These are phyloP conservation scores for Annulohypoxylon truncatum DNA, from an alignment of 2,329 filamentous ascomycete genomes.

Conservation along the genomic window DNA sequence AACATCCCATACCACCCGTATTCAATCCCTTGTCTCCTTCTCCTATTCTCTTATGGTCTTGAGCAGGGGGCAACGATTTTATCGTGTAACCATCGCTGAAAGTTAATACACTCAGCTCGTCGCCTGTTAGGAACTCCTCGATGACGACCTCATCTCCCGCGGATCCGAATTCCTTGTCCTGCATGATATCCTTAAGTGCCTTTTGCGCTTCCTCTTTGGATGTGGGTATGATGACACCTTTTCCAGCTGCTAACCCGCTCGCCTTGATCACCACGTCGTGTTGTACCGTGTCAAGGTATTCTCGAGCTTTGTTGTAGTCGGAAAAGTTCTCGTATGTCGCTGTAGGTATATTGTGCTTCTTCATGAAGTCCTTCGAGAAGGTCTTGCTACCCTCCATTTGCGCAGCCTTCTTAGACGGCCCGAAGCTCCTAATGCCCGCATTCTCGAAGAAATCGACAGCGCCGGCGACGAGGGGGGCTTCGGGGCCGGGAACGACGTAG, in stretches of 20 bases:
- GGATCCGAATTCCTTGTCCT: conserved; percentile 84
- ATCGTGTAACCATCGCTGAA: conserved; percentile 92
- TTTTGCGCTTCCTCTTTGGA: conserved; percentile 84
- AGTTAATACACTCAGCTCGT: conserved; percentile 90
- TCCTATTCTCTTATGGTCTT: conserved; percentile 95
- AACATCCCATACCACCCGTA: conserved; percentile 98
- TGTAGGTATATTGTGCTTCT: conserved; percentile 87
- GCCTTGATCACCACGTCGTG: conserved; percentile 94
- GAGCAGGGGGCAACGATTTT: conserved; percentile 85
- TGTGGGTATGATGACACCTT: conserved; percentile 90
- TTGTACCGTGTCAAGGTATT: conserved; percentile 77
- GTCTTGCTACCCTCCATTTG: conserved; percentile 96
- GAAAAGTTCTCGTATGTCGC: conserved; percentile 91
- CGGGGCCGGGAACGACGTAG: conserved; percentile 89
- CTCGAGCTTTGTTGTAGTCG: conserved; percentile 76
- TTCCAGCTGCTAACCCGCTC: conserved; percentile 89
- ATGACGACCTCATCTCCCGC: conserved; percentile 94
- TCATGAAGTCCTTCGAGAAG: conserved; percentile 98
- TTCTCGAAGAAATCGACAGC: conserved; percentile 84
- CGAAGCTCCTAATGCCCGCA: conserved; percentile 83
- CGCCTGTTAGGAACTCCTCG: conserved; percentile 90
- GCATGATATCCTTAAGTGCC: conserved; percentile 90
- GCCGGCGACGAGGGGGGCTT: conserved; percentile 92
- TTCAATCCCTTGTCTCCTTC: conserved; percentile 93
- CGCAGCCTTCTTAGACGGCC: conserved; percentile 85